Conservation (phyloP, 345 rosid genomes). For the Rubroshorea leprosula region DNA sequence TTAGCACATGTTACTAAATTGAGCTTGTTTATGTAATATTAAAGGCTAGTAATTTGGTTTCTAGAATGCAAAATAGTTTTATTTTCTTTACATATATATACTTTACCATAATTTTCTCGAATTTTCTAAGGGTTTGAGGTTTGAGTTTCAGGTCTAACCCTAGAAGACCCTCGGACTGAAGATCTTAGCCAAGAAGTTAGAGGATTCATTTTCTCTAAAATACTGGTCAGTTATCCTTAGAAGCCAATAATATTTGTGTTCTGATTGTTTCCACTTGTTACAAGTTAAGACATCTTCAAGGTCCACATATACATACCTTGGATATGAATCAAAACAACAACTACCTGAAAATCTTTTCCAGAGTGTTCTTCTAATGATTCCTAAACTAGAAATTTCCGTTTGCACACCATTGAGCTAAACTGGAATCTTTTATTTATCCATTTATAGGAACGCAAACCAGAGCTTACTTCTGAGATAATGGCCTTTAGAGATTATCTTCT, state of each 20-base stretch:
- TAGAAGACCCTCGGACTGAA: constrained; percentile 97
- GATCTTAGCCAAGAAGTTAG: constrained; percentile 99
- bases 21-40: too few relatives aligned
- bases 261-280: neutral
- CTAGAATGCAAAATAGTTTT: too few relatives aligned
- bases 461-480: constrained; percentile 83
- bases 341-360: too few relatives aligned
- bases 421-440: neutral
- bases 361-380: constrained; percentile 7
- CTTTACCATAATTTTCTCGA: neutral
- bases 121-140: constrained; percentile 17
- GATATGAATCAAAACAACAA: too few relatives aligned
- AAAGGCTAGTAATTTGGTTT: too few relatives aligned
- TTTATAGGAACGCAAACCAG: constrained; percentile 86
- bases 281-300: constrained; percentile 3
- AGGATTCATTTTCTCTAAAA: constrained; percentile 96
- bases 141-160: constrained; percentile 74
- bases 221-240: constrained; percentile 57
- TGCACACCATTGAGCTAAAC: constrained; percentile 5
- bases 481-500: constrained; percentile 85
- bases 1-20: neutral
- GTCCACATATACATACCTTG: neutral
- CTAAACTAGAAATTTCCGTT: constrained; percentile 5
- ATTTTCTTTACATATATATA: neutral
- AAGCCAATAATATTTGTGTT: neutral